phyloP scores from a whole-genome alignment of 2,329 filamentous ascomycete species.

The Colletotrichum kahawae region DNA sequence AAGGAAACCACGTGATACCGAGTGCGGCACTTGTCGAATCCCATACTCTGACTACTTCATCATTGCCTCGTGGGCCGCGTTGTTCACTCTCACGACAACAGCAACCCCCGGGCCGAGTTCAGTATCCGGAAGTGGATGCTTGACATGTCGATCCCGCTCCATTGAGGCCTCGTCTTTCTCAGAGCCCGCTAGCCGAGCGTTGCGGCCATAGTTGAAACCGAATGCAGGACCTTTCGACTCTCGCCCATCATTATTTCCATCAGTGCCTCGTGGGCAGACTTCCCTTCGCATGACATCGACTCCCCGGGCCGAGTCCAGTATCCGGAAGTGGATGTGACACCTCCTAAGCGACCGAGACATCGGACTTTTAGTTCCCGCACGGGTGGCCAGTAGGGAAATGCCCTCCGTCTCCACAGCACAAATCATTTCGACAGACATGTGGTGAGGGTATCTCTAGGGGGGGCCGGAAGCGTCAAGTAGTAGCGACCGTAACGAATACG shows the following conservation, averaged over 20 bases:
- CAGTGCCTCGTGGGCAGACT: not conserved
- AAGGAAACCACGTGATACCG: not conserved
- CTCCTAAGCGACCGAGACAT: not conserved
- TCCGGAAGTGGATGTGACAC: not conserved
- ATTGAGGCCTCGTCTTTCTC: not conserved
- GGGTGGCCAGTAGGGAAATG: too few species aligned
- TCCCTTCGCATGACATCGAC: not conserved
- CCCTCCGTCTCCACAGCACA: too few species aligned
- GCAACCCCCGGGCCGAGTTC: not conserved
- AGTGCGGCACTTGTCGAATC: not conserved
- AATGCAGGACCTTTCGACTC: not conserved
- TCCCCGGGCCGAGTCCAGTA: not conserved
- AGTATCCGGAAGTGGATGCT: not conserved
- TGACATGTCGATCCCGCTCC: not conserved
- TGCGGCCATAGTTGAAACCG: not conserved
- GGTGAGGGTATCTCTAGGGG: too few species aligned
- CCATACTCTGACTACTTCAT: not conserved
- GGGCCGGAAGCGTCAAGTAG: too few species aligned
- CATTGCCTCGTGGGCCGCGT: not conserved
- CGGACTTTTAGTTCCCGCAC: too few species aligned
- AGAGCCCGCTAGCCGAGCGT: not conserved
- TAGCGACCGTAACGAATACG: too few species aligned
- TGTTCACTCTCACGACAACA: not conserved
- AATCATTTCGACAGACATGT: too few species aligned
- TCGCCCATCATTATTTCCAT: not conserved